Evolutionary conservation across 2,329 filamentous ascomycete genomes (phyloP).

Genomic region (Paecilomyces formosus): DNA sequence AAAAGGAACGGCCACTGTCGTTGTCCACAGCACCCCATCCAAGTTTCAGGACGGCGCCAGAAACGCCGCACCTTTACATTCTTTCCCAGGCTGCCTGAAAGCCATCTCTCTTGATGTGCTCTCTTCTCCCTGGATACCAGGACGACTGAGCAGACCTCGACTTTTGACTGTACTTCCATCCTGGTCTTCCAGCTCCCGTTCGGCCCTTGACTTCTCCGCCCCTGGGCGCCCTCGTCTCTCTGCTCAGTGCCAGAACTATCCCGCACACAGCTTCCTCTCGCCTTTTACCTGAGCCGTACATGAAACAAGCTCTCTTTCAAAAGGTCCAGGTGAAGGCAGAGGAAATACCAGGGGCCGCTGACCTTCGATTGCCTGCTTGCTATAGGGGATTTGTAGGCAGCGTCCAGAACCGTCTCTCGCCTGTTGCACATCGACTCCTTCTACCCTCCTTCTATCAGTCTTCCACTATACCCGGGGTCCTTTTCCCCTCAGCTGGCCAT

Average conservation of each 20-base stretch:
- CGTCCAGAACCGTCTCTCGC: not conserved
- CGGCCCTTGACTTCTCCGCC: not conserved
- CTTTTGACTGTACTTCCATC: not conserved
- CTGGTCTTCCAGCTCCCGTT: not conserved
- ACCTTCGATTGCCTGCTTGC: not conserved
- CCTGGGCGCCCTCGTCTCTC: not conserved
- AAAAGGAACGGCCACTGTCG: not conserved
- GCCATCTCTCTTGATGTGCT: not conserved
- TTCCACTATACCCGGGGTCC: no score
- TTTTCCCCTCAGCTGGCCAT: conserved; percentile 9
- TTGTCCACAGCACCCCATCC: not conserved
- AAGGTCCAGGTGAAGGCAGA: not conserved
- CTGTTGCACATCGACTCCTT: not conserved
- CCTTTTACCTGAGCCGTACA: not conserved
- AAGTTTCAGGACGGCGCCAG: not conserved
- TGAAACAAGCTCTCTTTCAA: not conserved
- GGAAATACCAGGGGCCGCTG: not conserved
- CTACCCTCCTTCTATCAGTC: not conserved
- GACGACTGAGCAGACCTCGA: not conserved
- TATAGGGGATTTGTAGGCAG: not conserved
- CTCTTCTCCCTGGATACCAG: not conserved
- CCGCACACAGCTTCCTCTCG: not conserved
- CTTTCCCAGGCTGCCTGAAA: not conserved
- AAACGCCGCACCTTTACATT: not conserved
- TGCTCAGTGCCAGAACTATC: not conserved